A percentile compares a stretch with the other conserved stretches of the same genome.
These are phyloP conservation scores for Ascochyta pisi DNA, from an alignment of 2,329 filamentous ascomycete species.

Conservation along the genomic window DNA sequence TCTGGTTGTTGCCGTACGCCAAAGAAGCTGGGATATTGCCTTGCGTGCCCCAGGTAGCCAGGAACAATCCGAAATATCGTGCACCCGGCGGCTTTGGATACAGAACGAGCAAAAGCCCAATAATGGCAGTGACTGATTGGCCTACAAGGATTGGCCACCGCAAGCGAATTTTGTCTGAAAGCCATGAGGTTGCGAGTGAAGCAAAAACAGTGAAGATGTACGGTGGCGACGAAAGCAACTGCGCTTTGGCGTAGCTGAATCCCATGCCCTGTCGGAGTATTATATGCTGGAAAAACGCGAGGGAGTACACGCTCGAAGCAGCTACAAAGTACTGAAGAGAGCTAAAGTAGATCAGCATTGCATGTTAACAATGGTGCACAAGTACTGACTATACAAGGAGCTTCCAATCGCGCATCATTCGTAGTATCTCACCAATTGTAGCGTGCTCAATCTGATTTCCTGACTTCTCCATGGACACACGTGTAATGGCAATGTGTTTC, in stretches of 20 bases:
- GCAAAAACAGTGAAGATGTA: constrained; percentile 33
- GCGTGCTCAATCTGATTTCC: constrained; percentile 32
- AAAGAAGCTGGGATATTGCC: constrained; percentile 29
- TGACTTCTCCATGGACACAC: constrained; percentile 37
- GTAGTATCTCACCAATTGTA: constrained; percentile 30
- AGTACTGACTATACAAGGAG: constrained; percentile 34
- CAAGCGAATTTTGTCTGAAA: constrained; percentile 31
- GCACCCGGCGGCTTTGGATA: constrained; percentile 31
- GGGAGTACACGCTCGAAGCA: constrained; percentile 34
- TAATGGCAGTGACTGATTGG: constrained; percentile 28
- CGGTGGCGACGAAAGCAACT: constrained; percentile 32
- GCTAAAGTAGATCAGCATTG: constrained; percentile 16
- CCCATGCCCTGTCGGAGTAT: constrained; percentile 37
- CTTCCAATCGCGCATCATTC: constrained; percentile 40
- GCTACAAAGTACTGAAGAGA: constrained; percentile 41
- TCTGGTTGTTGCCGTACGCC: constrained; percentile 42
- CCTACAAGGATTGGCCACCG: constrained; percentile 32
- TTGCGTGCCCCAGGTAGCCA: constrained; percentile 31
- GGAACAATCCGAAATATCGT: constrained; percentile 35
- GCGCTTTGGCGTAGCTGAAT: constrained; percentile 32
- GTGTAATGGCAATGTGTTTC: constrained; percentile 31
- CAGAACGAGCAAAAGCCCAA: constrained; percentile 30
- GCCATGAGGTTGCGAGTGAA: constrained; percentile 26
- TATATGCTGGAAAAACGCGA: constrained; percentile 35
- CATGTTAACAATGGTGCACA: background rate